Evolutionary conservation across 2,329 filamentous ascomycete genomes (phyloP).

Genomic region (Sphaerulina vaccinii): DNA sequence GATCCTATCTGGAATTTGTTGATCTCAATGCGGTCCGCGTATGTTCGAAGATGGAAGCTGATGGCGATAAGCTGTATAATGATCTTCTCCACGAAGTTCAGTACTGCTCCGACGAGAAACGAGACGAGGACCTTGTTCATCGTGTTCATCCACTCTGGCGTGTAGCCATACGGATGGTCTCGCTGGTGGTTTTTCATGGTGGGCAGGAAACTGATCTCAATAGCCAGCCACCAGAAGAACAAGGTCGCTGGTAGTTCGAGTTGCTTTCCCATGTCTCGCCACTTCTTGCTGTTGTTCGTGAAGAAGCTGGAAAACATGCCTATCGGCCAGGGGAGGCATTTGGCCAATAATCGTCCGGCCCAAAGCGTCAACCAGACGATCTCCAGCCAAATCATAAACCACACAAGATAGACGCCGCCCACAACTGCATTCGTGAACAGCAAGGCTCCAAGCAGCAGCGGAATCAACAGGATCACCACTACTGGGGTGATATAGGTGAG

Average conservation of each 20-base stretch:
- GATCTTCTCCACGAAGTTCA: constrained; percentile 90
- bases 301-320: constrained; percentile 68
- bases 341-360: constrained; percentile 66
- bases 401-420: constrained; percentile 75
- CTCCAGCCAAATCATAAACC: constrained; percentile 95
- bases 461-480: constrained; percentile 64
- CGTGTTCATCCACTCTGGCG: constrained; percentile 68
- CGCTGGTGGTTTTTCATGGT: constrained; percentile 69
- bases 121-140: constrained; percentile 84
- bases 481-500: constrained; percentile 69
- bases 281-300: constrained; percentile 88
- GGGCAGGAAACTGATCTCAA: constrained; percentile 81
- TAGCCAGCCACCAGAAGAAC: constrained; percentile 88
- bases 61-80: constrained; percentile 93
- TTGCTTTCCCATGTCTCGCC: constrained; percentile 82
- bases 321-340: constrained; percentile 62
- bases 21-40: constrained; percentile 83
- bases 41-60: constrained; percentile 87
- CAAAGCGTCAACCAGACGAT: constrained; percentile 90
- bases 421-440: constrained; percentile 55
- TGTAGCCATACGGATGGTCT: constrained; percentile 49
- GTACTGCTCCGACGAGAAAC: constrained; percentile 72
- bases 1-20: constrained; percentile 85
- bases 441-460: constrained; percentile 64
- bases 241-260: constrained; percentile 81